Evolutionary conservation across 805 yeast species (phyloP).

Genomic region (Blastobotrys americana): DNA sequence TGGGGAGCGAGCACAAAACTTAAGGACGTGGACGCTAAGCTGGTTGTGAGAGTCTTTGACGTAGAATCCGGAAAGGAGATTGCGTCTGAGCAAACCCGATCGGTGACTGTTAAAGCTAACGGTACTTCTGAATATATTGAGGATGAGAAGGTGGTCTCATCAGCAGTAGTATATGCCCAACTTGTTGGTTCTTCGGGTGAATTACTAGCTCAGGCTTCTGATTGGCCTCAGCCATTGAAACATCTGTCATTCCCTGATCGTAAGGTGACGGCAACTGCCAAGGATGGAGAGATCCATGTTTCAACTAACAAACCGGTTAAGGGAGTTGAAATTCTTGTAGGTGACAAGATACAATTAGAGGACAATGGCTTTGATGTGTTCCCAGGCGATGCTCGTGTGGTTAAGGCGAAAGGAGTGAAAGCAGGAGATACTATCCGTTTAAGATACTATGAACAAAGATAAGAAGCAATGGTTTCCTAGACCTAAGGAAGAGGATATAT

Average conservation of each 20-base stretch:
- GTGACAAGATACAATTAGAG: conserved; percentile 27
- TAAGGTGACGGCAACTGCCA: conserved; percentile 17
- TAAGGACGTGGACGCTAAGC: conserved; percentile 19
- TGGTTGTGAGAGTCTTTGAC: conserved; percentile 30
- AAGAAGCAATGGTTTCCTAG: too few relatives aligned
- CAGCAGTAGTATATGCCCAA: conserved; percentile 18
- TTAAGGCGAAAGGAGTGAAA: conserved; percentile 15
- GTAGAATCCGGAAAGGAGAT: conserved; percentile 31
- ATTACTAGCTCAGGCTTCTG: conserved; percentile 32
- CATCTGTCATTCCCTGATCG: conserved; percentile 32
- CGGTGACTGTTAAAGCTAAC: conserved; percentile 22
- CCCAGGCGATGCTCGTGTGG: conserved; percentile 31
- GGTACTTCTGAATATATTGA: conserved; percentile 30
- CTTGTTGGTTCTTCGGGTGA: conserved; percentile 14
- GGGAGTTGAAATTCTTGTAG: conserved; percentile 36
- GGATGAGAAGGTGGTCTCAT: conserved; percentile 13
- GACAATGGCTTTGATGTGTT: conserved; percentile 47
- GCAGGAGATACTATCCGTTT: conserved; percentile 13
- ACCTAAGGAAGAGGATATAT: too few relatives aligned
- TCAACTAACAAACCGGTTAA: conserved; percentile 37
- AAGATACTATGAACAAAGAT: conserved; percentile 11
- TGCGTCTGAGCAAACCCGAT: conserved; percentile 7
- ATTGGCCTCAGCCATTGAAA: conserved; percentile 48
- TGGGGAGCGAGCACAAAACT: conserved; percentile 38
- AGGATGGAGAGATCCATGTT: conserved; percentile 25